Conservation (phyloP, 2,329 filamentous ascomycete genomes). For the Amesomyces nigricolor region DNA sequence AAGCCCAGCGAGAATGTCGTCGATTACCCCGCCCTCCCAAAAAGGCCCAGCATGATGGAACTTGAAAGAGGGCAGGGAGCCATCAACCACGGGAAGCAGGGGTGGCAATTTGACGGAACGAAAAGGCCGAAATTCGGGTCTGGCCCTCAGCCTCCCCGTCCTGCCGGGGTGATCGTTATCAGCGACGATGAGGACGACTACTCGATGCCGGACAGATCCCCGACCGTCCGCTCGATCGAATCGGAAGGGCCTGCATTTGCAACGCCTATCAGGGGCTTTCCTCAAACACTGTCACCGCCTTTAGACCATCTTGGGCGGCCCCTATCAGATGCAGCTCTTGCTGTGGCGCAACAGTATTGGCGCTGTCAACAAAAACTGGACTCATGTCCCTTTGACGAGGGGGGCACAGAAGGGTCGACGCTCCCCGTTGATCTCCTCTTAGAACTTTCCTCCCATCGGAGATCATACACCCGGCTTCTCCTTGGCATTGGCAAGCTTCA, state of each 20-base stretch:
- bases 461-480: conserved; percentile 11
- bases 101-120: background rate
- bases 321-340: conserved; percentile 6
- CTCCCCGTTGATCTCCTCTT: conserved; percentile 2
- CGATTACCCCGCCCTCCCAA: too few relatives aligned
- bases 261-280: too few relatives aligned
- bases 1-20: too few relatives aligned
- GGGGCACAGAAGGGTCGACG: background rate
- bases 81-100: too few relatives aligned
- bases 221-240: too few relatives aligned
- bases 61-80: too few relatives aligned
- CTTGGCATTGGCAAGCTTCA: conserved; percentile 3
- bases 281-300: background rate
- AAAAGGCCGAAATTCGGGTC: background rate
- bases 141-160: background rate
- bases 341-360: conserved; percentile 17
- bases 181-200: background rate
- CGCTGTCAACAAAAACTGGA: conserved; percentile 10
- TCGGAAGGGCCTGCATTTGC: too few relatives aligned
- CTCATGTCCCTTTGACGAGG: background rate
- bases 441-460: background rate
- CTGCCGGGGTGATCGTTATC: background rate
- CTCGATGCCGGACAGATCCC: background rate
- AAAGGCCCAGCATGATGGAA: too few relatives aligned
- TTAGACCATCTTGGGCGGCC: conserved; percentile 8